Base-by-base conservation (phyloP, 2,329 filamentous ascomycete species). In the Curvularia lunata region DNA sequence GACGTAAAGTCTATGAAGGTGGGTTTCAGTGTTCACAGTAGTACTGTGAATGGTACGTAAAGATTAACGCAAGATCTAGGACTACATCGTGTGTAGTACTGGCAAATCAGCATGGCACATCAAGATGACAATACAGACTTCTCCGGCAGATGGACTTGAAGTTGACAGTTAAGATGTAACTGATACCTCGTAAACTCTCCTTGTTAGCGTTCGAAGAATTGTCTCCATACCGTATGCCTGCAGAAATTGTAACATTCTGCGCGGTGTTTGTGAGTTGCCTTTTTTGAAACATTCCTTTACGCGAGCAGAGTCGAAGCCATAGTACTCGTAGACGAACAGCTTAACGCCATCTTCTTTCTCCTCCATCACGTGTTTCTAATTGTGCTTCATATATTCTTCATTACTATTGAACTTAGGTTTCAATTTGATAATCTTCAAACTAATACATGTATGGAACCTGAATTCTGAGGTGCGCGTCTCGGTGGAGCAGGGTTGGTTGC, bases 251-350 rank as follows among this genome's bases (percentile, higher is more conserved):
- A n/a, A 2, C 5, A 5, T 3, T 37, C 42, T 46, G 27, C 42
- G 42, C 34, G 48, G 27, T 16, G 48, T 42, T n/a, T 42, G 48
- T 8, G 54, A 18, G 3, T 34, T 56, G 5, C 40, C 28, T 10
- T 41, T 5, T 18, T 47, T 2, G 8, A 52, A 27, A 42, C 34
- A 56, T 7, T 18, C 25, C 16, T 40, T 30, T 16, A 56, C 27
- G 19, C 42, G 52, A 16, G 13, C 21, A n/a, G 34, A 27, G 48
- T 48, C 41, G 18, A 56, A 52, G 19, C 42, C 16, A 25, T 56
- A 27, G 25, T 4, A 41, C 0, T 48, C 25, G 42, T 42, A 48
- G 8, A 27, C 21, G 4, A 41, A 21, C 16, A 56, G 28, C 47
- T 19, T 40, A 10, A 37, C 18, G 7, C 19, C 47, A 13, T 19